Evolutionary conservation across 2,329 filamentous ascomycete species (phyloP).

Genomic region (Botrytis porri): DNA sequence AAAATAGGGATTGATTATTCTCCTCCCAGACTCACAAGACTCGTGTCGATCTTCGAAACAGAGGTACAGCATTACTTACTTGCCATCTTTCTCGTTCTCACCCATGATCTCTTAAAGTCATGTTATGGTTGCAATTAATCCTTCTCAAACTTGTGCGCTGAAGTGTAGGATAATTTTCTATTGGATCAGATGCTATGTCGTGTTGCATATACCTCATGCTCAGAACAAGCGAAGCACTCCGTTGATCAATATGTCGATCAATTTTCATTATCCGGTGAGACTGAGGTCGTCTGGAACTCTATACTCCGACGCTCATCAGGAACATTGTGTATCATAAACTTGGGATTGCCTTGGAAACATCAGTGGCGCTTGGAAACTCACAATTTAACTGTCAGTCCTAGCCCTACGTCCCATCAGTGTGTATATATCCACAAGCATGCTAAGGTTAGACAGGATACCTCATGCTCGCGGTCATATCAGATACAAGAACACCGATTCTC

Average conservation of each 20-base stretch:
- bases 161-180: background rate
- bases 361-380: background rate
- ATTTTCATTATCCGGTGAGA: slow-evolving; percentile 16
- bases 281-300: slow-evolving; percentile 3
- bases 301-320: slow-evolving; percentile 6
- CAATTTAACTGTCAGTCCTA: background rate
- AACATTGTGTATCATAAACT: slow-evolving; percentile 7
- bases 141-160: background rate
- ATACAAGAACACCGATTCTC: slow-evolving; percentile 1
- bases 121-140: background rate
- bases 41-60: slow-evolving; percentile 17
- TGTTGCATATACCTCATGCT: slow-evolving; percentile 2
- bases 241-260: background rate
- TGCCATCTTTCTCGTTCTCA: background rate
- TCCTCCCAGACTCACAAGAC: slow-evolving; percentile 16
- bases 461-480: background rate
- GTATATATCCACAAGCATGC: background rate
- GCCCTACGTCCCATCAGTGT: background rate
- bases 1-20: background rate
- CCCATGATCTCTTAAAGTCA: background rate
- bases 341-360: background rate
- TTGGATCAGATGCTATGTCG: slow-evolving; percentile 2
- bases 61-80: background rate
- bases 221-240: background rate
- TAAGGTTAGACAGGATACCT: background rate